These are phyloP conservation scores for Citrullus colocynthis DNA, from an alignment of 306 rosid genomes.

Conservation along the genomic window DNA sequence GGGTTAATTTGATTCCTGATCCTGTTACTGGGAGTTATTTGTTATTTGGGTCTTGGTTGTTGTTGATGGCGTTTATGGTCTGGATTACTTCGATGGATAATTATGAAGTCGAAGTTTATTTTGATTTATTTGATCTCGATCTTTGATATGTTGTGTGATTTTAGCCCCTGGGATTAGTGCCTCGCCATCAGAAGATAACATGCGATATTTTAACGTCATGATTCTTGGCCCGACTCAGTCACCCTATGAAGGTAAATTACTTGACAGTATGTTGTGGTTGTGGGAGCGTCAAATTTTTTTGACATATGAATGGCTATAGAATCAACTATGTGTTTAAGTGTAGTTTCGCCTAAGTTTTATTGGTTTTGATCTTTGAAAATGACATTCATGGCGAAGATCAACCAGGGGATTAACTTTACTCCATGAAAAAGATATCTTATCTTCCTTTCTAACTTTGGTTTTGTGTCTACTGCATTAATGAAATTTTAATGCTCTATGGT, in stretches of 20 bases:
- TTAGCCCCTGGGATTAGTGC: slow-evolving; percentile 98
- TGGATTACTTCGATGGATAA: not conserved
- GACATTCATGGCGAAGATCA: not conserved
- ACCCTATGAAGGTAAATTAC: slow-evolving; percentile 71
- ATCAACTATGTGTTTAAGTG: not conserved
- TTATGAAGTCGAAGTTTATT: not conserved
- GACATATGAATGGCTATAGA: not conserved
- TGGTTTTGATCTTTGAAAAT: not conserved
- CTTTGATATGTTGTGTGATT: slow-evolving; percentile 17
- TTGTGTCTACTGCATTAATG: not conserved
- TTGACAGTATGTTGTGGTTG: not conserved
- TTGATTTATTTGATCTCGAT: slow-evolving; percentile 3
- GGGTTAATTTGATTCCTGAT: not conserved
- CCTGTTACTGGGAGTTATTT: slow-evolving; percentile 6
- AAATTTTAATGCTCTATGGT: no score
- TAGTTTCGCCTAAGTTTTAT: not conserved
- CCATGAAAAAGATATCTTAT: not conserved
- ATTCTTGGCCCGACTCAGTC: slow-evolving; percentile 98
- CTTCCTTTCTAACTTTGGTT: not conserved
- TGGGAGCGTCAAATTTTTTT: not conserved
- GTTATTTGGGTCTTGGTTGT: not conserved
- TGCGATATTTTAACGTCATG: slow-evolving; percentile 96
- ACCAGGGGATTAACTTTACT: not conserved
- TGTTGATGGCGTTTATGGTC: not conserved
- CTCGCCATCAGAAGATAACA: slow-evolving; percentile 91